These are phyloP conservation scores for Xylariaceae sp. DNA, from an alignment of 2,329 filamentous ascomycete species.

Conservation along the genomic window DNA sequence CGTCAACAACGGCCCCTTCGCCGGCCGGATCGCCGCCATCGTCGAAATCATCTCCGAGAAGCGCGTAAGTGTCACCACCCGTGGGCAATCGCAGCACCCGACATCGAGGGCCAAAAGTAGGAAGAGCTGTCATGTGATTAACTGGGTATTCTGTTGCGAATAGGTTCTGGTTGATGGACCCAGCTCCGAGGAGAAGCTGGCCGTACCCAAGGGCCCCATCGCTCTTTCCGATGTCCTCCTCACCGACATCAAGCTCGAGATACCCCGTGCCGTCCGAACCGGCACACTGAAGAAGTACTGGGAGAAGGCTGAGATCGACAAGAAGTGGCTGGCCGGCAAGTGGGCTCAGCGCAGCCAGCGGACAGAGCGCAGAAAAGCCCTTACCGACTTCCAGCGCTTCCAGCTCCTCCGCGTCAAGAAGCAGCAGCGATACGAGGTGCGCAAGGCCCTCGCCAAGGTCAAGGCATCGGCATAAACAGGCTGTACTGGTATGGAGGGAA, in stretches of 20 bases:
- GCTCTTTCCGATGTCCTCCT: conserved; percentile 79
- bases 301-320: conserved; percentile 86
- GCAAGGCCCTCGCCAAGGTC: conserved; percentile 93
- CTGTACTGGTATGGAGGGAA: conserved; percentile 31
- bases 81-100: conserved; percentile 5
- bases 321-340: conserved; percentile 85
- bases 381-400: conserved; percentile 99
- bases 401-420: conserved; percentile 99
- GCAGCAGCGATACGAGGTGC: conserved; percentile 97
- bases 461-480: conserved; percentile 78
- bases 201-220: conserved; percentile 81
- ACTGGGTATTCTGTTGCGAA: conserved; percentile 24
- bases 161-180: conserved; percentile 97
- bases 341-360: conserved; percentile 92
- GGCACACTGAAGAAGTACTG: conserved; percentile 80
- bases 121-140: conserved; percentile 23
- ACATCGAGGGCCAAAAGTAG: conserved; percentile 3
- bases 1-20: conserved; percentile 75
- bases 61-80: conserved; percentile 68
- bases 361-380: conserved; percentile 77
- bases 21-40: conserved; percentile 84
- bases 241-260: conserved; percentile 81
- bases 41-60: conserved; percentile 99
- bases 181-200: conserved; percentile 70
- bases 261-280: conserved; percentile 79